Conservation (phyloP, 139 green algal species). For the Coelastrella sp. region DNA sequence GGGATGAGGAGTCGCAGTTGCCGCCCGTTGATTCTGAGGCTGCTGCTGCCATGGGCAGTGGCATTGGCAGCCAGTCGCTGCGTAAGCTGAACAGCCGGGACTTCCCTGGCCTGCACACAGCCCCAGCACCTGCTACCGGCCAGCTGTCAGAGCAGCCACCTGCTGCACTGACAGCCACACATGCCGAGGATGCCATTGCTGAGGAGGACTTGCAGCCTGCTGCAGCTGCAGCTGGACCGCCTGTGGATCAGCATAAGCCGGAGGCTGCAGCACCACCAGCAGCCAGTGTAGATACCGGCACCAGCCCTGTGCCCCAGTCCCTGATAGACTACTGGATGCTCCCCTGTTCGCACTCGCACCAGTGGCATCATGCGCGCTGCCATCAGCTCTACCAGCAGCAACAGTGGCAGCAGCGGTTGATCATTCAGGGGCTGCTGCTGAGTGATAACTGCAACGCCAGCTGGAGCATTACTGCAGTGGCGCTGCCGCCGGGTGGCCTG, state of each 20-base stretch:
- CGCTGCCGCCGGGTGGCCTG: not conserved
- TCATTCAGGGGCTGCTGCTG: constrained; percentile 19
- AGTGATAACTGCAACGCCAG: constrained; percentile 39
- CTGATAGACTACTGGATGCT: constrained; percentile 31
- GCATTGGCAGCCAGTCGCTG: not conserved
- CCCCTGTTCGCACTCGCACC: constrained; percentile 30
- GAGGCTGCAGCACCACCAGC: constrained; percentile 9
- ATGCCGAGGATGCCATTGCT: too few species aligned
- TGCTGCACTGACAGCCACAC: too few species aligned
- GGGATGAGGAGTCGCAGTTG: not conserved
- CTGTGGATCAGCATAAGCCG: not conserved
- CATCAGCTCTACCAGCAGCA: not conserved
- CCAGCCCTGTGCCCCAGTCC: not conserved
- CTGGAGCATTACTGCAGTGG: constrained; percentile 6
- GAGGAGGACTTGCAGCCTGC: not conserved
- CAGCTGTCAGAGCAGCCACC: not conserved
- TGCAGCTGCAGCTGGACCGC: not conserved
- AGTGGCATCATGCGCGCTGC: not conserved
- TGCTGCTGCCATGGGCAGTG: not conserved
- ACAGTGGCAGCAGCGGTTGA: not conserved
- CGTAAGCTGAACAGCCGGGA: not conserved
- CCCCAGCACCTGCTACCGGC: not conserved
- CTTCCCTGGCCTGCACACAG: not conserved
- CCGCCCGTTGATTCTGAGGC: not conserved
- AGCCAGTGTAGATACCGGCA: not conserved